Base-by-base conservation (phyloP, 768 basidiomycete genomes). In the Naematelia aurantialba region DNA sequence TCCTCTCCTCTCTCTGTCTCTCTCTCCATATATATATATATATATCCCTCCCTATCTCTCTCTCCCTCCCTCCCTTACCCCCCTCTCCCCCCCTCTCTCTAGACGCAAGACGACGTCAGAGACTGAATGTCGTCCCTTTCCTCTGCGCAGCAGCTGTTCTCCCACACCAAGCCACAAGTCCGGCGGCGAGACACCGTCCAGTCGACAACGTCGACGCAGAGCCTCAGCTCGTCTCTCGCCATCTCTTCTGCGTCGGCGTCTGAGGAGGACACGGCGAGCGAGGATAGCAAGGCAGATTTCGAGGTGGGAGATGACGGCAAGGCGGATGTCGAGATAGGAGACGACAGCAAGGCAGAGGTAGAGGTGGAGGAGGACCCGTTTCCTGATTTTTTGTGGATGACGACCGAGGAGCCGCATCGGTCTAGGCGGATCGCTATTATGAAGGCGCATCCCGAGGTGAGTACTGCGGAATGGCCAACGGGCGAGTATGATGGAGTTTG, bases 391-490 rank as follows among this genome's bases (percentile, higher is more conserved):
- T 81, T 97, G 27, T 99, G 96, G 96, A 72, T 93, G 46, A 89
- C 97, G 86, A 96, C 91, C 0, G 96, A 99, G 78, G 96, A 99
- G 72, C 96, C 96, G 2, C 96, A 99, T 78, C 84, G 94, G 51
- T 85, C 86, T 14, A 80, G 96, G 55, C 80, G 96, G 58, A 85
- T 85, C 79, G 87, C 84, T 5, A 97, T 99, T 61, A 83, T 98
- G 81, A 93, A 93, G 69, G 87, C 89, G 0, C 92, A 98, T 72
- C 96, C 96, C 0, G 86, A 96, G 81, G 89, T 89, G 60, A 55
- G 82, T 77, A 14, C 12, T 13, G 34, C 8, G n/a, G n/a, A n/a
- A n/a, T n/a, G n/a, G n/a, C n/a, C n/a, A n/a, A n/a, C n/a, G n/a
- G n/a, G n/a, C n/a, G n/a, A n/a, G n/a, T n/a, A n/a, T n/a, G n/a